Percentiles rank a stretch among this genome's conserved stretches.
Conservation (phyloP, 768 basidiomycete genomes). For the Mycena latifolia region DNA sequence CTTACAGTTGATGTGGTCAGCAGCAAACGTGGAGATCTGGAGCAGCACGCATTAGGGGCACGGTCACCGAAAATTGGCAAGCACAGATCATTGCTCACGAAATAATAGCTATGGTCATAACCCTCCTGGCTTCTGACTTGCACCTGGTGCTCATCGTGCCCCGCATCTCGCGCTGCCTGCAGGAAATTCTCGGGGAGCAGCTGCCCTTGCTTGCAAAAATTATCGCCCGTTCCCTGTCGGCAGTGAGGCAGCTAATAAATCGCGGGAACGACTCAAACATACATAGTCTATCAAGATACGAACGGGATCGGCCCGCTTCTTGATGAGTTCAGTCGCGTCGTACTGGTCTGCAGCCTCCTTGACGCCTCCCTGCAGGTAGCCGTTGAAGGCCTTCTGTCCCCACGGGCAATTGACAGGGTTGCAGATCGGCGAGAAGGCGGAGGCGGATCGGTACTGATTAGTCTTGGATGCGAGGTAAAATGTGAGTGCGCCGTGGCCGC, state of each 20-base stretch:
- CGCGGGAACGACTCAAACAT: slow-evolving; percentile 40
- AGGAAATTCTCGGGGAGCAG: slow-evolving; percentile 92
- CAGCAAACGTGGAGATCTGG: slow-evolving; percentile 90
- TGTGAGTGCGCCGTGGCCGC: slow-evolving; percentile 94
- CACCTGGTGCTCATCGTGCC: slow-evolving; percentile 81
- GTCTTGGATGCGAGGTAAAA: slow-evolving; percentile 84
- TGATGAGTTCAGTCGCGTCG: slow-evolving; percentile 89
- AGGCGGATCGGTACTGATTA: slow-evolving; percentile 85
- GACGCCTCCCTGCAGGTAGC: slow-evolving; percentile 83
- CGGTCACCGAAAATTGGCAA: background rate
- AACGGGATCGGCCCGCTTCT: slow-evolving; percentile 69
- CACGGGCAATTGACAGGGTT: slow-evolving; percentile 91
- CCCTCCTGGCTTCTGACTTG: slow-evolving; percentile 83
- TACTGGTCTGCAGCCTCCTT: slow-evolving; percentile 81
- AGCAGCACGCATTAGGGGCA: slow-evolving; percentile 1
- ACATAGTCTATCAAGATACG: slow-evolving; percentile 92
- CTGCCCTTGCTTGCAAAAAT: slow-evolving; percentile 89
- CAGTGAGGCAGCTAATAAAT: background rate
- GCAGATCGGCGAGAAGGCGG: slow-evolving; percentile 88
- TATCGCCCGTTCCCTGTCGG: slow-evolving; percentile 79
- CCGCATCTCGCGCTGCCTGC: slow-evolving; percentile 79
- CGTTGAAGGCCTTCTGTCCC: slow-evolving; percentile 92
- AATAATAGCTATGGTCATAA: slow-evolving; percentile 93
- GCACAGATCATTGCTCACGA: slow-evolving; percentile 57
- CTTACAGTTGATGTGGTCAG: slow-evolving; percentile 92